Base-by-base conservation (phyloP, 2,329 filamentous ascomycete genomes). In the Fusarium subglutinans region DNA sequence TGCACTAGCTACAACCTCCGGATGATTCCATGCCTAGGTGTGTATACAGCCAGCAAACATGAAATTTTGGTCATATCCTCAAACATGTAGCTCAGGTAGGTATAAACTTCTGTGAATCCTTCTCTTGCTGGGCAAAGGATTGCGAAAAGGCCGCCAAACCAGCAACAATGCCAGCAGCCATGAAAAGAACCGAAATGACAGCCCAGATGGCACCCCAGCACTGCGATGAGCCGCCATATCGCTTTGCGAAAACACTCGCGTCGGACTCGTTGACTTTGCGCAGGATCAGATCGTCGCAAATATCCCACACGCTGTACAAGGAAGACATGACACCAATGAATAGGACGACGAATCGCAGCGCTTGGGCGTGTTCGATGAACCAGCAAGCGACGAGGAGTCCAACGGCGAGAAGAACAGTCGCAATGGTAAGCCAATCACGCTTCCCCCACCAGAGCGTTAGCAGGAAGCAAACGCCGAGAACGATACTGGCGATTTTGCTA, bases 261-360 rank as follows among this genome's bases (percentile, higher is more conserved):
- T 96, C 93, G 9, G 92, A 94, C 28, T 88, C 90, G 81, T 95
- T 95, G 58, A 95, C 92, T 83, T 95, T 95, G 66, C 93, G 88
- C 9, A 95, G 84, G 74, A 96, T 94, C 38, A 95, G 85, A 76
- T 96, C 93, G 79, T 96, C 93, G 81, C 92, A 95, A 75, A 95
- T 95, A 84, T 95, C 93, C 93, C 93, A 95, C 10, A 93, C 92
- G 73, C 91, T 93, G 82, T 95, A 95, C 3, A 95, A 87, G 5
- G 90, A 91, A 12, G 90, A 93, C 93, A 95, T 95, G 76, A 95
- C 93, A 47, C 93, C 93, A 70, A 95, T 94, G 78, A 95, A 95
- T 35, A 95, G 87, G 59, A 93, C 91, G 58, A 94, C 88, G 79
- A 92, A 95, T 67, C 92, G 86, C 80, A 95, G 82, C 8, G 93